Conservation (phyloP, 768 basidiomycete genomes). For the Neoboletus brunneissimus region DNA sequence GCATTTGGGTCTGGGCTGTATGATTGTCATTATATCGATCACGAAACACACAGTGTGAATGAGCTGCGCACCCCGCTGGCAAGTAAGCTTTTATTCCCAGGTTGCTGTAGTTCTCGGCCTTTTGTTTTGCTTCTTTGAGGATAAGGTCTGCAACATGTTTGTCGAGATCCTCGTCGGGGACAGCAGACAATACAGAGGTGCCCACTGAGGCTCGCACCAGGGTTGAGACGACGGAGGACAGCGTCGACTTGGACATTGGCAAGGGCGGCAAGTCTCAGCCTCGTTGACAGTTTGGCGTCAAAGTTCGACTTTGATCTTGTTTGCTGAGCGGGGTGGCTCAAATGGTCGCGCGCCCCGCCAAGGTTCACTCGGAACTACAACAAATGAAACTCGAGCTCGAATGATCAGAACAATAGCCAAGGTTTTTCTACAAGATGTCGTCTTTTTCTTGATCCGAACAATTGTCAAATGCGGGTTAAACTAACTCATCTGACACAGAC, state of each 20-base stretch:
- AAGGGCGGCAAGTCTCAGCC: neutral
- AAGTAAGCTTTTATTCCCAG: constrained; percentile 81
- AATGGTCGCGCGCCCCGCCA: neutral
- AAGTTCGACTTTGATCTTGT: constrained; percentile 19
- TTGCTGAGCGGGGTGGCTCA: constrained; percentile 15
- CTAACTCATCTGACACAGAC: neutral
- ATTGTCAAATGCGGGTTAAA: neutral
- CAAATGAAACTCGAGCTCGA: neutral
- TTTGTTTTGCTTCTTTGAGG: constrained; percentile 88
- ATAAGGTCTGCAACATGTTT: constrained; percentile 89
- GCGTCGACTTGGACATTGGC: constrained; percentile 48
- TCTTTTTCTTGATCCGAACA: neutral
- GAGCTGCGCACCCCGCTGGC: constrained; percentile 46
- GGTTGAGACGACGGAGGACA: constrained; percentile 81
- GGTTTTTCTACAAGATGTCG: neutral
- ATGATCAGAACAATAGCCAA: neutral
- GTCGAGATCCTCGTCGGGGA: constrained; percentile 86
- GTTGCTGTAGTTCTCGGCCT: constrained; percentile 75
- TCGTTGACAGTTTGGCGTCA: constrained; percentile 6
- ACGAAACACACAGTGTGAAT: neutral
- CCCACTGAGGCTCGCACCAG: constrained; percentile 81
- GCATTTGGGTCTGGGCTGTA: constrained; percentile 65
- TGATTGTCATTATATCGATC: neutral
- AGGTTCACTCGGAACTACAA: neutral
- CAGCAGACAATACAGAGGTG: constrained; percentile 49